Percentiles rank a stretch among this genome's conserved stretches.
Evolutionary conservation across 306 rosid species (phyloP).

Genomic region (Castanea crenata): DNA sequence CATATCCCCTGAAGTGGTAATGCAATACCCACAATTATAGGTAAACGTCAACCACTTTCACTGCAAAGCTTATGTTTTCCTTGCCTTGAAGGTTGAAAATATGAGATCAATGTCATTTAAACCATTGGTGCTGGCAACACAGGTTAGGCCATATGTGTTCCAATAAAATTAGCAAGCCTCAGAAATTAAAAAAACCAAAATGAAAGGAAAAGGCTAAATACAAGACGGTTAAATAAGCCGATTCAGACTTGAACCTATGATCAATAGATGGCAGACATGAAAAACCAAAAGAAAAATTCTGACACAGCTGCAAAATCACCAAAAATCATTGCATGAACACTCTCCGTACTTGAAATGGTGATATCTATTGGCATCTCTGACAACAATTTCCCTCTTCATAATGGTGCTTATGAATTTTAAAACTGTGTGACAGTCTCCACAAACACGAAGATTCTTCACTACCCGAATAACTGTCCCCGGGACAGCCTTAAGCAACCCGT

Average conservation of each 20-base stretch:
- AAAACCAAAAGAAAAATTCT: neutral
- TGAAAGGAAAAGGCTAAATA: neutral
- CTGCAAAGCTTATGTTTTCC: neutral
- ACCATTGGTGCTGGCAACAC: neutral
- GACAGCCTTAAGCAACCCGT: conserved; percentile 73
- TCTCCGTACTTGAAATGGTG: conserved; percentile 72
- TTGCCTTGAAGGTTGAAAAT: neutral
- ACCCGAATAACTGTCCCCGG: conserved; percentile 63
- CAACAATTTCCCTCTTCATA: conserved; percentile 62
- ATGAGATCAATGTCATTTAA: neutral
- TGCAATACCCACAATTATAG: no score
- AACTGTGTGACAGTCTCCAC: conserved; percentile 87
- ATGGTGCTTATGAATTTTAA: conserved; percentile 70
- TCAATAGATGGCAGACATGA: neutral
- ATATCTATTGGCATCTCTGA: conserved; percentile 77
- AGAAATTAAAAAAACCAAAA: neutral
- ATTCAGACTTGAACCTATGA: neutral
- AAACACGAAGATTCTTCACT: conserved; percentile 82
- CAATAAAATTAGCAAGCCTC: neutral
- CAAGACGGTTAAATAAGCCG: neutral
- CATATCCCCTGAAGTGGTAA: no score
- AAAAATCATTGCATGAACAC: conserved; percentile 84
- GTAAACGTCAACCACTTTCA: no score
- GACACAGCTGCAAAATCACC: conserved; percentile 44
- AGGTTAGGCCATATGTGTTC: neutral